Percentiles rank a stretch among this genome's conserved stretches.
These are phyloP conservation scores for Colletotrichum tropicale DNA, from an alignment of 2,329 filamentous ascomycete genomes.

Conservation along the genomic window DNA sequence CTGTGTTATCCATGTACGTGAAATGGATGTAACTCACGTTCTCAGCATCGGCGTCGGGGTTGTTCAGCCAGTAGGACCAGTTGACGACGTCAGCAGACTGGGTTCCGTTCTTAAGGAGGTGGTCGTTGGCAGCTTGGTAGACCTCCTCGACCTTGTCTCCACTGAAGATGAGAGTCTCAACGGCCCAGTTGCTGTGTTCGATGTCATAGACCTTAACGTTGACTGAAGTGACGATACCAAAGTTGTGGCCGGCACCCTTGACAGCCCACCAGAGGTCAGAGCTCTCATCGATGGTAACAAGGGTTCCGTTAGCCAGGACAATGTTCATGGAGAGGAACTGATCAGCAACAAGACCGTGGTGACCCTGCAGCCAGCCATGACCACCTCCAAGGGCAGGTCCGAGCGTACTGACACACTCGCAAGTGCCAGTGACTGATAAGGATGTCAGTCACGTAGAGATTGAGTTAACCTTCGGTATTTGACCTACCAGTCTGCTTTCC, in stretches of 20 bases:
- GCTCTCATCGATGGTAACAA: slow-evolving; percentile 39
- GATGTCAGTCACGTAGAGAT: neutral
- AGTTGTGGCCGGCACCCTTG: slow-evolving; percentile 63
- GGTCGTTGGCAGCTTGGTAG: slow-evolving; percentile 49
- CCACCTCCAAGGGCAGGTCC: slow-evolving; percentile 62
- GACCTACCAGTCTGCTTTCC: slow-evolving; percentile 52
- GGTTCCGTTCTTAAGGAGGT: slow-evolving; percentile 45
- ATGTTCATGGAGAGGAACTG: slow-evolving; percentile 56
- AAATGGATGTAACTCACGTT: slow-evolving; percentile 31
- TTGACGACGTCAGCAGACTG: slow-evolving; percentile 50
- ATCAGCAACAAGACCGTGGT: slow-evolving; percentile 57
- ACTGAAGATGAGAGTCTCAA: slow-evolving; percentile 48
- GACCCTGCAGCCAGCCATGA: slow-evolving; percentile 58
- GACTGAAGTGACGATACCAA: slow-evolving; percentile 60
- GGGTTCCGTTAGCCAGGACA: slow-evolving; percentile 53
- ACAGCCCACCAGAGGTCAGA: slow-evolving; percentile 64
- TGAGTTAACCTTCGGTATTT: neutral
- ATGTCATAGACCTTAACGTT: slow-evolving; percentile 53
- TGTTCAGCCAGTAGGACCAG: slow-evolving; percentile 53
- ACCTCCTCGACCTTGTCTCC: slow-evolving; percentile 54
- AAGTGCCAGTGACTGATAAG: slow-evolving; percentile 48
- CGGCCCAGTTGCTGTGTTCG: slow-evolving; percentile 41
- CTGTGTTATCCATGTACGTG: neutral
- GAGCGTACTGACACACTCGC: slow-evolving; percentile 54
- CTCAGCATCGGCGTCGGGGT: slow-evolving; percentile 42